These are phyloP conservation scores for Gossypium arboreum DNA, from an alignment of 345 rosid species.

Conservation along the genomic window DNA sequence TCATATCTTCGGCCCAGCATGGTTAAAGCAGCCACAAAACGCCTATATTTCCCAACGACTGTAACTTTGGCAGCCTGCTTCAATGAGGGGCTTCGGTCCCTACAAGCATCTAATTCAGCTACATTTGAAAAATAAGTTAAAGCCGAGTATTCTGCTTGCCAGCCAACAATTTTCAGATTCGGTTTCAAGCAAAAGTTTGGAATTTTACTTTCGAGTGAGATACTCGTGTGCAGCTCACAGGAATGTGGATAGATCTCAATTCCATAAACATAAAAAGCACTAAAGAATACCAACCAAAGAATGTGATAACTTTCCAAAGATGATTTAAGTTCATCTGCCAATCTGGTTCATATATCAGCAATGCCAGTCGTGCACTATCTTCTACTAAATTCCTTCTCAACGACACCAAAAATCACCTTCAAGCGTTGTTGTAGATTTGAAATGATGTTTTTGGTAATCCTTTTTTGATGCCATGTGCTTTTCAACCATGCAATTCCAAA, in stretches of 20 bases:
- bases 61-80: not conserved
- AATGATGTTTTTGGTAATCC: constrained; percentile 67
- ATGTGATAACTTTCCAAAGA: not conserved
- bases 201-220: not conserved
- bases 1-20: not conserved
- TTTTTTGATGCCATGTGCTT: constrained; percentile 76
- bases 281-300: not conserved
- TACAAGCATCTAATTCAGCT: not conserved
- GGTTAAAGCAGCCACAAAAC: not conserved
- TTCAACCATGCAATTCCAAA: constrained; percentile 91
- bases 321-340: not conserved
- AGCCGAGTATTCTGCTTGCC: not conserved
- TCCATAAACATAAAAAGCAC: constrained; percentile 2
- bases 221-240: not conserved
- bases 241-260: not conserved
- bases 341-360: not conserved
- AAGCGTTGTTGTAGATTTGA: constrained; percentile 62
- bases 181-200: not conserved
- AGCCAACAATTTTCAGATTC: not conserved
- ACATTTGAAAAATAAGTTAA: not conserved
- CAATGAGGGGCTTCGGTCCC: not conserved
- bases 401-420: constrained; percentile 52
- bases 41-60: not conserved
- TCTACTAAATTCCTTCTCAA: constrained; percentile 67
- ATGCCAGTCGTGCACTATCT: constrained; percentile 28